Evolutionary conservation across 169 alveolate genomes (phyloP).

Genomic region (Plasmodium malariae): DNA sequence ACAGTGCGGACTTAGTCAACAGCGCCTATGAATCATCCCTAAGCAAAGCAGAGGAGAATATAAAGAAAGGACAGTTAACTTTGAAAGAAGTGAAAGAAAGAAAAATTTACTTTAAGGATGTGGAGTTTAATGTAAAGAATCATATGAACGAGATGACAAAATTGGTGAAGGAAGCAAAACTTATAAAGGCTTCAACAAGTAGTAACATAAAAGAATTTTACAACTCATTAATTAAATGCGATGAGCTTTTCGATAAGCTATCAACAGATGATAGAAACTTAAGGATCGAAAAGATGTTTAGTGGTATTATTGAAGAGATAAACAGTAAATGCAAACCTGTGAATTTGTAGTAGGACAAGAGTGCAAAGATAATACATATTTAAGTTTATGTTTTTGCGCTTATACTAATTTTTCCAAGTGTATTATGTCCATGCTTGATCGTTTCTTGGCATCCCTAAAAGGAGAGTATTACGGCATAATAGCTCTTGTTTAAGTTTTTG

Average conservation of each 20-base stretch:
- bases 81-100: constrained; percentile 44
- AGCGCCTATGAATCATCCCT: constrained; percentile 32
- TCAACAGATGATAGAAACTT: constrained; percentile 27
- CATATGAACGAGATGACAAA: constrained; percentile 55
- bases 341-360: constrained; percentile 1
- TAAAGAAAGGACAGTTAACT: constrained; percentile 2
- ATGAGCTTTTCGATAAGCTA: constrained; percentile 22
- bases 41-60: constrained; percentile 24
- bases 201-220: constrained; percentile 37
- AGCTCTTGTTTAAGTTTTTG: too few relatives aligned
- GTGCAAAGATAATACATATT: neutral
- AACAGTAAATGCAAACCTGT: constrained; percentile 60
- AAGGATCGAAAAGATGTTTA: constrained; percentile 25
- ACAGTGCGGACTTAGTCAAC: constrained; percentile 5
- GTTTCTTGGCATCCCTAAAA: too few relatives aligned
- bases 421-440: too few relatives aligned
- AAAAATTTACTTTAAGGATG: constrained; percentile 46
- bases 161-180: constrained; percentile 57
- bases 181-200: constrained; percentile 44
- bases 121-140: constrained; percentile 35
- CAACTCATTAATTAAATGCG: constrained; percentile 42
- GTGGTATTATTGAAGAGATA: constrained; percentile 29
- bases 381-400: neutral
- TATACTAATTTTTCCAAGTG: too few relatives aligned
- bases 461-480: too few relatives aligned